Evolutionary conservation across 441 rosid species (phyloP).

Genomic region (Gossypium armourianum): DNA sequence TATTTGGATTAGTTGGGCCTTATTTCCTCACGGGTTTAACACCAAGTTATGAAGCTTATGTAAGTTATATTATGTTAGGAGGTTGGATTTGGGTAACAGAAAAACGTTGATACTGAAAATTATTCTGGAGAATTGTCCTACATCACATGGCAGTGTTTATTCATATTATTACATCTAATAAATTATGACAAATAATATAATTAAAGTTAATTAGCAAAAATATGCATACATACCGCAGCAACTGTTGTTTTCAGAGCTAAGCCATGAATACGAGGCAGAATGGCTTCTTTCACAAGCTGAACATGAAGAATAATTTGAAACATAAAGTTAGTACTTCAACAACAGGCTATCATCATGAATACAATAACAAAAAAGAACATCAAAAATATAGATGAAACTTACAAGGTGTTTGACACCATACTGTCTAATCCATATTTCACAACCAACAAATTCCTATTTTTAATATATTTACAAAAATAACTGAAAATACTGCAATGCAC

Average conservation of each 20-base stretch:
- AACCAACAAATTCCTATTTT: no score
- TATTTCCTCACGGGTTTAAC: not conserved
- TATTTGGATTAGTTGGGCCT: not conserved
- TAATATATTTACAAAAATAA: no score
- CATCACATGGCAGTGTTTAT: not conserved
- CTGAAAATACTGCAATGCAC: no score
- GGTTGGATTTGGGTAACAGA: not conserved
- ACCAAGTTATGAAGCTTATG: not conserved
- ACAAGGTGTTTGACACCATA: no score
- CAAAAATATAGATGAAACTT: no score
- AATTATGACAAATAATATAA: not conserved
- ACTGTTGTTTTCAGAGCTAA: slow-evolving; percentile 86
- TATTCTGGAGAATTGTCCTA: not conserved
- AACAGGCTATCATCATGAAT: no score
- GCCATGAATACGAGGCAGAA: slow-evolving; percentile 88
- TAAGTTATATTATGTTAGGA: not conserved
- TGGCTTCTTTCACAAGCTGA: slow-evolving; percentile 83
- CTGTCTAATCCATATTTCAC: no score
- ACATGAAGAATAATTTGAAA: not conserved
- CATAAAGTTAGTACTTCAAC: no score
- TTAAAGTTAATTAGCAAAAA: not conserved
- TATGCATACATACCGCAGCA: slow-evolving; percentile 61
- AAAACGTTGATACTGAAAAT: not conserved
- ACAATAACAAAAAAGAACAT: no score
- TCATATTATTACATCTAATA: not conserved